Conservation (phyloP, 306 rosid species). For the Citrullus mucosospermus region DNA sequence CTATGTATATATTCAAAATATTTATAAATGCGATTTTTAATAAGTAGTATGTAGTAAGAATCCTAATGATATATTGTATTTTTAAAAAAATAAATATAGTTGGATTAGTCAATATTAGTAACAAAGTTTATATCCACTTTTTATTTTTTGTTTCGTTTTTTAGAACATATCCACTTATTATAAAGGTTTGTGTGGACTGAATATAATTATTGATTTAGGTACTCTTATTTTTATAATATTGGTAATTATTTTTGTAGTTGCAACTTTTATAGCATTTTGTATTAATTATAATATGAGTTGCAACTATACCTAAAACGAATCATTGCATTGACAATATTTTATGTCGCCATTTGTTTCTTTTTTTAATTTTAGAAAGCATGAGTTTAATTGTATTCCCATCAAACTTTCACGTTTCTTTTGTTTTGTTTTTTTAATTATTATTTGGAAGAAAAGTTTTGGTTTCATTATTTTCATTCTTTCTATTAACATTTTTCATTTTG, state of each 20-base stretch:
- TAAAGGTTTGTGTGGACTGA: not conserved
- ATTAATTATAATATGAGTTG: not conserved
- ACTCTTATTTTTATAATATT: not conserved
- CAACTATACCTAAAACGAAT: not conserved
- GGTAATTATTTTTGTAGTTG: not conserved
- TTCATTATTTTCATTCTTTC: not conserved
- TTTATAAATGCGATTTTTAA: no score
- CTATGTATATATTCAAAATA: no score
- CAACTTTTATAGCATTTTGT: not conserved
- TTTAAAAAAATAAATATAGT: no score
- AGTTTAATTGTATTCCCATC: not conserved
- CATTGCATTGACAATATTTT: not conserved
- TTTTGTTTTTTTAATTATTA: not conserved
- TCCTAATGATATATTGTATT: no score
- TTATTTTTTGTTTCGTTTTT: no score
- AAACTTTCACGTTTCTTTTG: not conserved
- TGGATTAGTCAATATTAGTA: no score
- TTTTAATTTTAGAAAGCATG: not conserved
- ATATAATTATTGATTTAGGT: not conserved
- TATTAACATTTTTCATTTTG: not conserved
- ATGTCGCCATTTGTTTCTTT: not conserved
- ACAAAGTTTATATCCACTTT: no score
- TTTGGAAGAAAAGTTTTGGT: no score
- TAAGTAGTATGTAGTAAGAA: no score
- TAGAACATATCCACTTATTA: no score